Percentiles rank a stretch among this genome's conserved stretches.
phyloP scores from a whole-genome alignment of 371 early-diverging fungal species.

The Mucor irregularis region DNA sequence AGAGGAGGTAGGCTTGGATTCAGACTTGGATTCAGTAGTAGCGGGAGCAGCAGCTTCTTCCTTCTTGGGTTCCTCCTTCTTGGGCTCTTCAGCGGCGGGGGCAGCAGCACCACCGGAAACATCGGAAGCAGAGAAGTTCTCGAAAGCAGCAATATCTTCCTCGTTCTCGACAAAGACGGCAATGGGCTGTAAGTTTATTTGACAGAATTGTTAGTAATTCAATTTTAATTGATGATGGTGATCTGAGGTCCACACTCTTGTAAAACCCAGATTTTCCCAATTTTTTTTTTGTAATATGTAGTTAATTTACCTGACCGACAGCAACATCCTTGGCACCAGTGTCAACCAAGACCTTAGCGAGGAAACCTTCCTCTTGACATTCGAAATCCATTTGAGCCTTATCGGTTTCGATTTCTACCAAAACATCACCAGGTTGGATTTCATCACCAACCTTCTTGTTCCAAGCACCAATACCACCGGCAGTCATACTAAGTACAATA shows the following conservation, averaged over 20 bases:
- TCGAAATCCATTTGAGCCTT: slow-evolving; percentile 99
- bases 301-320: slow-evolving; percentile 65
- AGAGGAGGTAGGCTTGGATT: slow-evolving; percentile 27
- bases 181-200: slow-evolving; percentile 69
- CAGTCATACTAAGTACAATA: slow-evolving; percentile 73
- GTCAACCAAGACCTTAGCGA: slow-evolving; percentile 92
- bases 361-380: slow-evolving; percentile 96
- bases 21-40: not conserved
- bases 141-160: slow-evolving; percentile 86
- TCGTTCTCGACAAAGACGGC: slow-evolving; percentile 91
- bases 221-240: too few species aligned
- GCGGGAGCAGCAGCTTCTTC: slow-evolving; percentile 6
- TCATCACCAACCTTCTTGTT: slow-evolving; percentile 94
- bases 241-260: too few species aligned
- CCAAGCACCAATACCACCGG: slow-evolving; percentile 96
- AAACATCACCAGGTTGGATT: slow-evolving; percentile 92
- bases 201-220: slow-evolving; percentile 3
- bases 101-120: slow-evolving; percentile 38
- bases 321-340: slow-evolving; percentile 84
- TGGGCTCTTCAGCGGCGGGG: slow-evolving; percentile 35
- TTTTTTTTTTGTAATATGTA: slow-evolving; percentile 2
- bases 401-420: slow-evolving; percentile 98
- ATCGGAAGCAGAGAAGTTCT: slow-evolving; percentile 61
- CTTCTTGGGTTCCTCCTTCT: slow-evolving; percentile 10
- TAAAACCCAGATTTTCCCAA: not conserved